A percentile compares a stretch with the other conserved stretches of the same genome.
phyloP scores from a whole-genome alignment of 495 filamentous ascomycete genomes.

The Aspergillus asperescens region DNA sequence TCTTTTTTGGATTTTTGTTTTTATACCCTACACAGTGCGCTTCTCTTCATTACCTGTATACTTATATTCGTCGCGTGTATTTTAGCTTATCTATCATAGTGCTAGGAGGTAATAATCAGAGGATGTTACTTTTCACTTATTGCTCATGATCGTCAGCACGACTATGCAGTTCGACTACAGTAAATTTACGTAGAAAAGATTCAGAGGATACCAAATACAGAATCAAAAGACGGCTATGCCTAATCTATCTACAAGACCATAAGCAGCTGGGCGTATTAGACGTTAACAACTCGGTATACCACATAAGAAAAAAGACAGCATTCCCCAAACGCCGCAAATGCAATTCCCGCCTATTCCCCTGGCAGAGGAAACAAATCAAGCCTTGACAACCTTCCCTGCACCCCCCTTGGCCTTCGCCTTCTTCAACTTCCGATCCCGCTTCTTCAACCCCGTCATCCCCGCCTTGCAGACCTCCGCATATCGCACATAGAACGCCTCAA shows the following conservation, averaged over 20 bases:
- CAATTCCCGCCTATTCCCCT: neutral
- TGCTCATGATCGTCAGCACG: no score
- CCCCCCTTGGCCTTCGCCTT: constrained; percentile 65
- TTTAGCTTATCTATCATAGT: neutral
- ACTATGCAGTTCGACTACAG: neutral
- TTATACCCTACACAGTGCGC: constrained; percentile 7
- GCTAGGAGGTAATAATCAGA: no score
- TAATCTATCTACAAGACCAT: neutral
- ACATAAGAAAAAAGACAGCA: neutral
- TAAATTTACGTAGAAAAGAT: no score
- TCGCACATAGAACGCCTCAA: constrained; percentile 73
- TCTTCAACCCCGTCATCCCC: constrained; percentile 87
- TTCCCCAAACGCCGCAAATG: constrained; percentile 10
- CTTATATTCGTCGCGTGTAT: neutral
- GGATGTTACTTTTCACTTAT: no score
- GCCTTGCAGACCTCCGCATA: constrained; percentile 92
- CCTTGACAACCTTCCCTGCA: constrained; percentile 48
- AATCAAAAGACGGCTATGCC: neutral
- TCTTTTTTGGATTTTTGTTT: neutral
- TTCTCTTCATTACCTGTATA: constrained; percentile 14
- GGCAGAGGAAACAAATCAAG: constrained; percentile 14
- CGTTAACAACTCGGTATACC: neutral
- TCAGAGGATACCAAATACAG: neutral
- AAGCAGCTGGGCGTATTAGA: constrained; percentile 5
- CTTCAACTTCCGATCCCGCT: constrained; percentile 80